Evolutionary conservation across 352 stramenopile species (phyloP), one percentile per base, ranked within the genome.

Genomic region (Phytopythium litorale): DNA sequence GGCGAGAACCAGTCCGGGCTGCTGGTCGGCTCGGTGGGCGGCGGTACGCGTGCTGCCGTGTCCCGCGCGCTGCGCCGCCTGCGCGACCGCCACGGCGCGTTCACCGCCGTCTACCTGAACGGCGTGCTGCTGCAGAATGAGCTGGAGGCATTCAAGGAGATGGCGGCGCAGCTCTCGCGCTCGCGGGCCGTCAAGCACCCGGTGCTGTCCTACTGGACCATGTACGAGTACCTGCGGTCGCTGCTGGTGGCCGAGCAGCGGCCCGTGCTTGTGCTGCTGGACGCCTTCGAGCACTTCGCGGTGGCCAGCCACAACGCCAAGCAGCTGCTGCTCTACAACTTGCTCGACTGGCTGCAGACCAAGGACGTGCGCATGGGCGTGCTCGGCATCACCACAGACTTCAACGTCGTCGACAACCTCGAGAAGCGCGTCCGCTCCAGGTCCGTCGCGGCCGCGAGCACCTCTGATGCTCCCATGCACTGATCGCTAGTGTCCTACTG

Each of bases 71-170:
- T 95, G 68, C 74, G 68, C 21, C 72, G 71, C 3, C 73, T 95
- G 49, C 79, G 71, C 18, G 43, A 13, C 13, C 71, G 60, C 19
- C 68, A 69, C 25, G 65, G 77, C 7, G 19, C 56, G 6, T 93
- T 92, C 64, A 79, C 76, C 9, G 50, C 78, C 55, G 79, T 94
- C 25, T 92, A 92, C 57, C 66, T 94, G 5, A 92, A 92, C 40
- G 84, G 86, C 38, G 81, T 82, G 52, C 78, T 91, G 43, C 62
- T 95, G 30, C 78, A 88, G 60, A 93, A 90, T 65, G 86, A 95
- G 56, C 80, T 92, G 19, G 86, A 95, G 63, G 83, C 81, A 16
- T 95, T 95, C 58, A 91, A 91, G 56, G 86, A 95, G 73, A 71
- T 95, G 18, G 79, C 72, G 7, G 78, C 83, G 43, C 83, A 93